A percentile compares a stretch with the other conserved stretches of the same genome.
Conservation (phyloP, 352 stramenopile genomes). For the Thraustochytrium striatum region DNA sequence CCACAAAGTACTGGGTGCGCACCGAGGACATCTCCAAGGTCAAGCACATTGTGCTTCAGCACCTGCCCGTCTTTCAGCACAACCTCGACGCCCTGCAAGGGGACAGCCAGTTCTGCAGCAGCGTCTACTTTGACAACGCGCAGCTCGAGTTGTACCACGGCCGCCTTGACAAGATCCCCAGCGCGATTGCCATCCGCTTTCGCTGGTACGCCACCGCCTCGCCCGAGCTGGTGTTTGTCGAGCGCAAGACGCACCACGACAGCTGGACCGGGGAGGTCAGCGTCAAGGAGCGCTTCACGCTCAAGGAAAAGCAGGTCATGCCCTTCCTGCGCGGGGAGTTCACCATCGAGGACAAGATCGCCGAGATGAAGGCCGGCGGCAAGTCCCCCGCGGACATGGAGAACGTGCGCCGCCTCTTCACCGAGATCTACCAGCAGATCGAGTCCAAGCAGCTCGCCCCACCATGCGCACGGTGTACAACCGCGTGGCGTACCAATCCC, state of each 20-base stretch:
- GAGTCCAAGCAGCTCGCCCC: slow-evolving; percentile 72
- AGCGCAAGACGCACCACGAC: slow-evolving; percentile 79
- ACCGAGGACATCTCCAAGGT: slow-evolving; percentile 74
- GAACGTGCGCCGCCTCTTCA: slow-evolving; percentile 67
- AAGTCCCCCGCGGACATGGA: slow-evolving; percentile 56
- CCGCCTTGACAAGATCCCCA: slow-evolving; percentile 72
- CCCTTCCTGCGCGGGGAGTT: slow-evolving; percentile 62
- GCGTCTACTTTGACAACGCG: slow-evolving; percentile 58
- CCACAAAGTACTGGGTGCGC: slow-evolving; percentile 81
- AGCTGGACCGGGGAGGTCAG: slow-evolving; percentile 73
- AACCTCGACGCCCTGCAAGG: slow-evolving; percentile 47
- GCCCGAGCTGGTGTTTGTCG: slow-evolving; percentile 72
- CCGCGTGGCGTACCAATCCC: slow-evolving; percentile 78
- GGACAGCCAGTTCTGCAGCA: slow-evolving; percentile 44
- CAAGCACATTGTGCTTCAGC: slow-evolving; percentile 63
- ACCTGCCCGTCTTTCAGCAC: slow-evolving; percentile 50
- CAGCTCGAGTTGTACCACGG: slow-evolving; percentile 79
- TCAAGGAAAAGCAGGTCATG: slow-evolving; percentile 62
- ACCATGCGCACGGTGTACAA: slow-evolving; percentile 78
- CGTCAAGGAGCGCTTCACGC: slow-evolving; percentile 76
- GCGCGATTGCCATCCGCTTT: slow-evolving; percentile 71
- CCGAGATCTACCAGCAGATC: slow-evolving; percentile 71
- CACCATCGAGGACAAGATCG: slow-evolving; percentile 63
- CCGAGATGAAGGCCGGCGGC: slow-evolving; percentile 54
- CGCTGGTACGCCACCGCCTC: slow-evolving; percentile 74